phyloP scores from a whole-genome alignment of 2,329 filamentous ascomycete genomes.

The Monilinia fructigena region DNA sequence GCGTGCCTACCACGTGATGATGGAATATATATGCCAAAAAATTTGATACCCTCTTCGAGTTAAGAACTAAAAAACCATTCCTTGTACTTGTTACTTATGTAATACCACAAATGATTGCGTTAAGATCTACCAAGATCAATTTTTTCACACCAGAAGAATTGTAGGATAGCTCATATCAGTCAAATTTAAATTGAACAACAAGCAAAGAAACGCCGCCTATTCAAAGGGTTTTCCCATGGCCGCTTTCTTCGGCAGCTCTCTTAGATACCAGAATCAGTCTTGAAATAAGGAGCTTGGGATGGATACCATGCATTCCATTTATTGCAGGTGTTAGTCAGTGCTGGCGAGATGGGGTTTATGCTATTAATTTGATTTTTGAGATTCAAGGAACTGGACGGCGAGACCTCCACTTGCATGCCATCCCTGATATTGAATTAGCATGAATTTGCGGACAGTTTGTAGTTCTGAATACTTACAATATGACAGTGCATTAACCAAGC shows the following conservation, averaged over 20 bases:
- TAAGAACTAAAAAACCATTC: neutral
- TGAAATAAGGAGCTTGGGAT: constrained; percentile 24
- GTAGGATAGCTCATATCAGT: neutral
- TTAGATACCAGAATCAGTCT: constrained; percentile 38
- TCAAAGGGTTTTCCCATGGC: neutral
- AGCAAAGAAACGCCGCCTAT: neutral
- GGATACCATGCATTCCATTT: constrained; percentile 31
- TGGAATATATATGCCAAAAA: neutral
- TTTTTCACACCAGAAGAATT: neutral
- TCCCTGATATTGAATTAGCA: constrained; percentile 10
- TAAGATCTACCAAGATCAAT: neutral
- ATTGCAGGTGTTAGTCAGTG: constrained; percentile 29
- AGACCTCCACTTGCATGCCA: constrained; percentile 22
- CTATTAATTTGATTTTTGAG: constrained; percentile 12
- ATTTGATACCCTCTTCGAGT: neutral
- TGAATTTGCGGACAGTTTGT: neutral
- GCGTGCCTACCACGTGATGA: neutral
- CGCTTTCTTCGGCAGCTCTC: fast-evolving
- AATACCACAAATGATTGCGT: neutral
- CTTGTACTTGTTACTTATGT: neutral
- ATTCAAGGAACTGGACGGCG: constrained; percentile 19
- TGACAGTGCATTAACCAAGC: constrained; percentile 35
- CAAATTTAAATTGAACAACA: neutral
- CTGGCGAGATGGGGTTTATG: constrained; percentile 26
- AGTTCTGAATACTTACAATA: constrained; percentile 17